Evolutionary conservation across 2,329 filamentous ascomycete genomes (phyloP), one percentile per base, ranked within the genome.

Genomic region (Colletotrichum shisoi): DNA sequence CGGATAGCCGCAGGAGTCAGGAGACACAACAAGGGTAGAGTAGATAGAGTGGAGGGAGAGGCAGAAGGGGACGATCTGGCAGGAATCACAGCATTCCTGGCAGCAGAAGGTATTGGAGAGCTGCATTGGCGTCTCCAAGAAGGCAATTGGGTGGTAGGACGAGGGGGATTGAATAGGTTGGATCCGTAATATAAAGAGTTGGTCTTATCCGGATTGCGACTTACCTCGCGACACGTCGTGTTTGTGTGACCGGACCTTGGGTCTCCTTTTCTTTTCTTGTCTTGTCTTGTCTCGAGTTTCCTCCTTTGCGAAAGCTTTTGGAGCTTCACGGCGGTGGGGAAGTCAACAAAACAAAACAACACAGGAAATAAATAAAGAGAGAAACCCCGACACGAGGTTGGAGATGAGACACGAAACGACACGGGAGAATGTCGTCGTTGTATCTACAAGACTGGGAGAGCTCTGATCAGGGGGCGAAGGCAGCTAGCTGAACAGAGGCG

Each of bases 171-270:
- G 15, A 21, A 40, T 52, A 27, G 44, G 39, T 39, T 34, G 31
- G 8, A 34, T 34, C 2, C 31, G 31, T 34, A 34, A 8, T 34
- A 9, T 34, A 9, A 34, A 34, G 31, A 2, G 21, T n/a, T 11
- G 39, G n/a, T 21, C n/a, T 21, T 21, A n/a, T 52, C 19, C n/a
- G 31, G 31, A 2, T 13, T 44, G 51, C 27, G 34, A 64, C 64
- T 64, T 34, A 67, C 64, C 48, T 67, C 42, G 61, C 49, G 64
- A 64, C 45, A 51, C 61, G 64, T 67, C 44, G 42, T 37, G 64
- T 27, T 27, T 54, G 46, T 27, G 37, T 34, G 53, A 42, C 31
- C 11, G 31, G 31, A 48, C 34, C 54, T 42, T 34, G 31, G 53
- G 37, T 45, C 42, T 64, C 54, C 53, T 59, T 64, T 64, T 31